phyloP scores from a whole-genome alignment of 2,329 filamentous ascomycete species.

The Talaromyces sp. region DNA sequence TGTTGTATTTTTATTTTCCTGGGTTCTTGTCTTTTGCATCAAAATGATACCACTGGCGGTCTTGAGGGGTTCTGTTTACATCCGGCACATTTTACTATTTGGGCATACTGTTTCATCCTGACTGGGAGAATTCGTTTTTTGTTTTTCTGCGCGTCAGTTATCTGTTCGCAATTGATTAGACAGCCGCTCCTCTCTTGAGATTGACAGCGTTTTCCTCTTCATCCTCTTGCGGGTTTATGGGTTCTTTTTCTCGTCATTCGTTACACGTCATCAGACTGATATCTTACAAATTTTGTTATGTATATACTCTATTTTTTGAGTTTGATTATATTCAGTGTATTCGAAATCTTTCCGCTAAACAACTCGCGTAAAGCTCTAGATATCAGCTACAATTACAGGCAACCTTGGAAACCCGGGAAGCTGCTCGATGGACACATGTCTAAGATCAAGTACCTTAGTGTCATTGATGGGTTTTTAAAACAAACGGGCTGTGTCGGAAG shows the following conservation, averaged over 20 bases:
- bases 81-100: slow-evolving; percentile 3
- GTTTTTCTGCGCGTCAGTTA: not conserved
- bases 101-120: slow-evolving; percentile 5
- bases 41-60: slow-evolving; percentile 19
- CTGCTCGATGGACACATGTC: too few species aligned
- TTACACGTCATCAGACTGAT: not conserved
- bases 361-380: too few species aligned
- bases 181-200: slow-evolving; percentile 11
- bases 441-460: too few species aligned
- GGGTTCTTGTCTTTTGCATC: not conserved
- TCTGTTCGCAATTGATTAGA: not conserved
- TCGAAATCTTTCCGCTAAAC: too few species aligned
- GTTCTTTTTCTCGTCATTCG: not conserved
- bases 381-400: too few species aligned
- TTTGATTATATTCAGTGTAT: not conserved
- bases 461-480: too few species aligned
- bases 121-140: slow-evolving; percentile 16
- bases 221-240: not conserved
- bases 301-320: not conserved
- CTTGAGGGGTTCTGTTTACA: slow-evolving; percentile 16
- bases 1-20: slow-evolving; percentile 7
- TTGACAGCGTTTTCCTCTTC: not conserved
- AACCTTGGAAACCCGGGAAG: too few species aligned
- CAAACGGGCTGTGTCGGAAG: too few species aligned
- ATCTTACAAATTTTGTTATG: not conserved